Conservation (phyloP, 495 filamentous ascomycete genomes). For the Trichoderma gamsii region DNA sequence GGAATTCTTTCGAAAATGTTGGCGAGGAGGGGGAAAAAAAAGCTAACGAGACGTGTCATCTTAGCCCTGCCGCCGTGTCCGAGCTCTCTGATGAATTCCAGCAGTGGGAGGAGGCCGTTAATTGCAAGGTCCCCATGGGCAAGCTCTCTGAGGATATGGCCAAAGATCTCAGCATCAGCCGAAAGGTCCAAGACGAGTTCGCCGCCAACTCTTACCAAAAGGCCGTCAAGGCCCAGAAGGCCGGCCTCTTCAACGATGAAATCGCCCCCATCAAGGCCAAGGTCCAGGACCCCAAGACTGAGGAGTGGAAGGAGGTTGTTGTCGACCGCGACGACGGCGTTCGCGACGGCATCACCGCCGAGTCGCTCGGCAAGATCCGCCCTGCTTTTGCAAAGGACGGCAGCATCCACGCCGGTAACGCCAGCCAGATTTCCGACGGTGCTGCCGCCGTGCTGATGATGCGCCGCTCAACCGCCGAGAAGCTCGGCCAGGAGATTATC, state of each 20-base stretch:
- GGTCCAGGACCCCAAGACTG: slow-evolving; percentile 81
- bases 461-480: slow-evolving; percentile 87
- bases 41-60: slow-evolving; percentile 21
- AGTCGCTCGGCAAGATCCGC: slow-evolving; percentile 81
- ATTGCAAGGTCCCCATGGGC: slow-evolving; percentile 99
- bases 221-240: slow-evolving; percentile 76
- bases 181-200: slow-evolving; percentile 77
- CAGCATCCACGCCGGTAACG: slow-evolving; percentile 92
- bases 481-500: slow-evolving; percentile 78
- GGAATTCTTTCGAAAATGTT: no score
- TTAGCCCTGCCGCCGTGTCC: slow-evolving; percentile 73
- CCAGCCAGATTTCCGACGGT: slow-evolving; percentile 90
- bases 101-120: slow-evolving; percentile 71
- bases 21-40: background rate
- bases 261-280: slow-evolving; percentile 82
- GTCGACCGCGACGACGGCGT: slow-evolving; percentile 87
- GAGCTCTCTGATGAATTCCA: slow-evolving; percentile 95
- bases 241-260: slow-evolving; percentile 87
- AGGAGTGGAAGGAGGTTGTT: slow-evolving; percentile 76
- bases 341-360: slow-evolving; percentile 74
- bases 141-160: slow-evolving; percentile 93
- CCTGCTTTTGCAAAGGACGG: slow-evolving; percentile 89
- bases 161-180: slow-evolving; percentile 66
- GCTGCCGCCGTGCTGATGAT: slow-evolving; percentile 93
- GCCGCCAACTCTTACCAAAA: slow-evolving; percentile 87